Evolutionary conservation across 257 asterid genomes (phyloP), one percentile per base, ranked within the genome.

Genomic region (Solanum neorickii): DNA sequence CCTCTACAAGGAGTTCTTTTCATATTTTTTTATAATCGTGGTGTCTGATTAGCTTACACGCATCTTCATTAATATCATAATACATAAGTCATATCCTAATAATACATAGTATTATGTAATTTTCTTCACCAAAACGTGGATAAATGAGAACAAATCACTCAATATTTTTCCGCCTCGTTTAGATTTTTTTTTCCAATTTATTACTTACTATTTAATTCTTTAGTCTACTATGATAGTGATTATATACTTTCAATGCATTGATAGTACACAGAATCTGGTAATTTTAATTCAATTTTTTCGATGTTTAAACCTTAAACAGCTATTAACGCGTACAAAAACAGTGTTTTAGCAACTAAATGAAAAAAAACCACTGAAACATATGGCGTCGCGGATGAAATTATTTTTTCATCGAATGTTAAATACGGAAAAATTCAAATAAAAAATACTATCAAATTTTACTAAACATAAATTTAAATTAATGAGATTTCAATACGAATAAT

Each of bases 71-170:
- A 13, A 66, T 66, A 25, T 0, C 23, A 52, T n/a, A n/a, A 62
- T 9, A 11, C 27, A n/a, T 0, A 10, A 2, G 3, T 2, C n/a
- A n/a, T 62, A 5, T 62, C 27, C 8, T 21, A 62, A 5, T 27
- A 10, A 10, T 65, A 65, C 16, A 65, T 21, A 60, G 72, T 25
- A n/a, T 1, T 33, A 11, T 10, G 2, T n/a, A 65, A 12, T 6
- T n/a, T 6, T 65, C 72, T n/a, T 9, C 18, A n/a, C 0, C 18
- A 65, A 65, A 65, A 12, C 1, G 29, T 65, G 9, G 0, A 12
- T 6, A n/a, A 59, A 23, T 62, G 3, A 52, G 1, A 62, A 62
- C 1, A 23, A 23, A 23, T 0, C 16, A 11, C 0, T 8, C 14
- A 62, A 2, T 23, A 62, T 5, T n/a, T 5, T 23, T 23, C 0